A percentile compares a stretch with the other conserved stretches of the same genome.
Evolutionary conservation across 306 rosid genomes (phyloP).

Genomic region (Heteromeles arbutifolia): DNA sequence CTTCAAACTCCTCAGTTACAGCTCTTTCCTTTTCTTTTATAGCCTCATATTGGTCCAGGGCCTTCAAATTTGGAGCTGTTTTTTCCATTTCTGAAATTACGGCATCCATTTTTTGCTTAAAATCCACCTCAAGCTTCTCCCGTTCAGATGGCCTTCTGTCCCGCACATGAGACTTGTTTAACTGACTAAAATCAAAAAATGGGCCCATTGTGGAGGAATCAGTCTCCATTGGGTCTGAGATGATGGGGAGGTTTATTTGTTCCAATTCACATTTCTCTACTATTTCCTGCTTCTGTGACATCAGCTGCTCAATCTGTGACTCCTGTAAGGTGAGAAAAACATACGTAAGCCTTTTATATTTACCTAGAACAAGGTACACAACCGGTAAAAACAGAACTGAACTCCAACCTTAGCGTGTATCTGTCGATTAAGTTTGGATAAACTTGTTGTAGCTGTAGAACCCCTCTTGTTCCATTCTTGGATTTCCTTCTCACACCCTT

Average conservation of each 20-base stretch:
- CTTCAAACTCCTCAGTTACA: constrained; percentile 79
- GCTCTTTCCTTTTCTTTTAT: constrained; percentile 79
- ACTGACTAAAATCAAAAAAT: constrained; percentile 60
- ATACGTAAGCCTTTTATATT: constrained; percentile 17
- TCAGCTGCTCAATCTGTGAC: constrained; percentile 67
- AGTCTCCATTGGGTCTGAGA: constrained; percentile 82
- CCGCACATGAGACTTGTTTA: constrained; percentile 54
- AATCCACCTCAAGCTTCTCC: constrained; percentile 70
- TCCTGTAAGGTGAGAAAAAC: constrained; percentile 49
- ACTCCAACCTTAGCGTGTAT: constrained; percentile 74
- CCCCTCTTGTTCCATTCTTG: constrained; percentile 91
- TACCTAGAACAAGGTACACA: constrained; percentile 9
- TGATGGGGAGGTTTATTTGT: constrained; percentile 62
- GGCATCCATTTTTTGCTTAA: constrained; percentile 71
- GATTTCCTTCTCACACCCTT: constrained; percentile 87
- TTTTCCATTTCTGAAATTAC: constrained; percentile 75
- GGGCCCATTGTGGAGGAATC: constrained; percentile 58
- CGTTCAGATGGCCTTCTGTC: constrained; percentile 60
- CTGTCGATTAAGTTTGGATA: constrained; percentile 82
- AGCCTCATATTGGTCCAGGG: constrained; percentile 92
- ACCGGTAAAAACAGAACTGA: not conserved
- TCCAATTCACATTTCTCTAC: constrained; percentile 83
- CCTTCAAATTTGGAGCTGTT: constrained; percentile 98
- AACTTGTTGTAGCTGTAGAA: constrained; percentile 77
- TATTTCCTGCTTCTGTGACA: constrained; percentile 73